Percentiles rank a stretch among this genome's conserved stretches.
Conservation (phyloP, 176 grass and related monocot species). For the Carex littledalei region DNA sequence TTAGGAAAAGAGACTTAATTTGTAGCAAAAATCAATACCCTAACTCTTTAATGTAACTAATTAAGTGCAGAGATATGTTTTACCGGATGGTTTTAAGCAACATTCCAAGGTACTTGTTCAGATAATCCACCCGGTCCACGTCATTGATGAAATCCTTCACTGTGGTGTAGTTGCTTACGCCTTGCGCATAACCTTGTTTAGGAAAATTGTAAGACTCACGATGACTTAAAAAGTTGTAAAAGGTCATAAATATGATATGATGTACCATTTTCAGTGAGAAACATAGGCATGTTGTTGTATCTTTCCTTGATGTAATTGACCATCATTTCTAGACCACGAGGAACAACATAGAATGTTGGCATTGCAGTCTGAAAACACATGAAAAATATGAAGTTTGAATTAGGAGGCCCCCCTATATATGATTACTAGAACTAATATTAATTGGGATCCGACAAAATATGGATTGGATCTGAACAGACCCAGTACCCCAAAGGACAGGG, state of each 20-base stretch:
- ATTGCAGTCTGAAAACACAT: constrained; percentile 45
- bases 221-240: not conserved
- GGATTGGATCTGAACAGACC: not conserved
- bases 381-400: not conserved
- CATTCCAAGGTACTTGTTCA: constrained; percentile 43
- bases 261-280: constrained; percentile 69
- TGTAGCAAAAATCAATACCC: not conserved
- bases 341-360: constrained; percentile 47
- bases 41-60: not conserved
- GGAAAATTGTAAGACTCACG: not conserved
- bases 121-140: constrained; percentile 33
- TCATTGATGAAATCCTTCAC: constrained; percentile 47
- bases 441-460: not conserved
- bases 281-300: constrained; percentile 71
- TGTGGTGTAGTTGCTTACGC: not conserved
- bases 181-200: constrained; percentile 49
- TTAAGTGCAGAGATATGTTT: not conserved
- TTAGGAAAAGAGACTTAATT: not conserved
- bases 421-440: not conserved
- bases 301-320: constrained; percentile 49
- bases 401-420: not conserved
- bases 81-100: constrained; percentile 52
- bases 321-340: constrained; percentile 52
- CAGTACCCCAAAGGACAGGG: not conserved
- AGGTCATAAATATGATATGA: not conserved